phyloP scores from a whole-genome alignment of 2,329 filamentous ascomycete species.

The Curvularia lunata region DNA sequence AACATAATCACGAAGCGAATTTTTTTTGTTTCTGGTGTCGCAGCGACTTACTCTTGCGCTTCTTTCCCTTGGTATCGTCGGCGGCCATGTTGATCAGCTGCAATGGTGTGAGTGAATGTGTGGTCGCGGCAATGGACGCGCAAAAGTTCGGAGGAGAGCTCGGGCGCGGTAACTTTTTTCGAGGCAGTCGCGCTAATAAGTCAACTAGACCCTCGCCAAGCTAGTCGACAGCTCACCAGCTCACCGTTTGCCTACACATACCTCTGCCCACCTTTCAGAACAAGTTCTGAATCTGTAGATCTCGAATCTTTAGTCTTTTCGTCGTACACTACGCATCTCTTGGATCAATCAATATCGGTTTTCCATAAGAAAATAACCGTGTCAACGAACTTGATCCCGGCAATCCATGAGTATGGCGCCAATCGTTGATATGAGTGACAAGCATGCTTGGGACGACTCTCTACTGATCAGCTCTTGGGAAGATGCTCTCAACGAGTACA shows the following conservation, averaged over 20 bases:
- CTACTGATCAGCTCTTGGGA: constrained; percentile 46
- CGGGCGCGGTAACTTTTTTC: constrained; percentile 39
- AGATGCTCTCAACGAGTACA: constrained; percentile 46
- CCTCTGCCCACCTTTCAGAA: not conserved
- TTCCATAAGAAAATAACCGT: not conserved
- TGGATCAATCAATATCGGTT: not conserved
- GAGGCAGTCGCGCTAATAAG: constrained; percentile 36
- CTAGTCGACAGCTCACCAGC: constrained; percentile 7
- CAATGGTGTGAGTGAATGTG: constrained; percentile 19
- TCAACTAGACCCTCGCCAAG: constrained; percentile 24
- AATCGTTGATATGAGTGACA: constrained; percentile 38
- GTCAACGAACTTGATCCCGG: not conserved
- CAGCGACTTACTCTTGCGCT: constrained; percentile 59
- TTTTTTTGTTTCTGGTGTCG: not conserved
- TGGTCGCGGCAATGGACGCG: constrained; percentile 20
- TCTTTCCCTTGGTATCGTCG: constrained; percentile 60
- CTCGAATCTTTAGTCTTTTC: not conserved
- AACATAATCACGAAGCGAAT: constrained; percentile 5
- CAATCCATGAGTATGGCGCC: constrained; percentile 27
- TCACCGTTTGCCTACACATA: not conserved
- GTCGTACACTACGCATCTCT: not conserved
- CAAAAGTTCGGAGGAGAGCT: constrained; percentile 44
- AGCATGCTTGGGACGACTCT: constrained; percentile 49
- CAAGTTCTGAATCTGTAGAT: not conserved
- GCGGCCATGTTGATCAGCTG: constrained; percentile 55